These are phyloP conservation scores for Larix kaempferi DNA, from an alignment of 75 land plant genomes.

Conservation along the genomic window DNA sequence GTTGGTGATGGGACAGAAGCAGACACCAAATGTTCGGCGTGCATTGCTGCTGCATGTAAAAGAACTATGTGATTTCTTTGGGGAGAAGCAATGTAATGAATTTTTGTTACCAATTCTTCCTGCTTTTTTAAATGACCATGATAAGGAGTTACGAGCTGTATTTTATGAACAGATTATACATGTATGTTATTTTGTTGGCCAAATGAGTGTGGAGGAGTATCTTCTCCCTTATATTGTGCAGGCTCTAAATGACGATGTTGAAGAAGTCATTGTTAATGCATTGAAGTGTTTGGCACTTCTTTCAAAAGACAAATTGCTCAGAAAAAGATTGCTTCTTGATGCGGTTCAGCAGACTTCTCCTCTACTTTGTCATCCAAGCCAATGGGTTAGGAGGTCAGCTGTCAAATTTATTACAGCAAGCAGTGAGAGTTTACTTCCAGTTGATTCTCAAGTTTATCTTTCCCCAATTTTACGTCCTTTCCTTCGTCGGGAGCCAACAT, in stretches of 20 bases:
- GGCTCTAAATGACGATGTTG: slow-evolving; percentile 76
- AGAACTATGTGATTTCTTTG: slow-evolving; percentile 84
- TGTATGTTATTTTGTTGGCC: slow-evolving; percentile 96
- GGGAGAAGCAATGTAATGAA: slow-evolving; percentile 89
- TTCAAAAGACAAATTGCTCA: slow-evolving; percentile 58
- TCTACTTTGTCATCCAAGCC: slow-evolving; percentile 86
- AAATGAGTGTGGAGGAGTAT: slow-evolving; percentile 95
- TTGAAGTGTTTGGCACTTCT: slow-evolving; percentile 85
- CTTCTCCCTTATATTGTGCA: slow-evolving; percentile 97
- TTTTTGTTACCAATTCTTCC: slow-evolving; percentile 94
- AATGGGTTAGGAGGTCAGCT: slow-evolving; percentile 92
- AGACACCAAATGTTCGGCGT: slow-evolving; percentile 90
- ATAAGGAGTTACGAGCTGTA: slow-evolving; percentile 86
- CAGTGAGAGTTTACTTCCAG: slow-evolving; percentile 77
- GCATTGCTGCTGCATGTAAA: slow-evolving; percentile 86
- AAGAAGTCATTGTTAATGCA: slow-evolving; percentile 94
- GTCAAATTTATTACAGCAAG: slow-evolving; percentile 81
- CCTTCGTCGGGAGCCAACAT: slow-evolving; percentile 83
- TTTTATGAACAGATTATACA: slow-evolving; percentile 89
- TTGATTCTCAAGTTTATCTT: slow-evolving; percentile 87
- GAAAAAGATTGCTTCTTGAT: slow-evolving; percentile 75
- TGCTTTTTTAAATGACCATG: slow-evolving; percentile 96
- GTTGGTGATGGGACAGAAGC: slow-evolving; percentile 96
- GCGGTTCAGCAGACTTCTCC: slow-evolving; percentile 84
- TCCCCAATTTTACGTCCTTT: slow-evolving; percentile 80